phyloP scores from a whole-genome alignment of 768 basidiomycete species.

The Chiua virens region DNA sequence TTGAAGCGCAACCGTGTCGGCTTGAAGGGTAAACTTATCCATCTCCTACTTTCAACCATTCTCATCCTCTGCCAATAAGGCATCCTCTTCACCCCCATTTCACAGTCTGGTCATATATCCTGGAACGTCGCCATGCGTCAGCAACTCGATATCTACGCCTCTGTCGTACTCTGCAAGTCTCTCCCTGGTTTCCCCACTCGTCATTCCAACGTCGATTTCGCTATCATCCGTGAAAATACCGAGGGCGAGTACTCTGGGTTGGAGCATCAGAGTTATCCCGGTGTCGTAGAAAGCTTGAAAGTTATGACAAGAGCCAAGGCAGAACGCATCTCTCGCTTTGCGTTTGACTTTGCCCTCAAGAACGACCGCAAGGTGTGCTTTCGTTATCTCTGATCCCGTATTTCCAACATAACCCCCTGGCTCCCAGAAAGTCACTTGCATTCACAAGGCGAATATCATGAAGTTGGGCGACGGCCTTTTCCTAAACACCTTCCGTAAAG shows the following conservation, averaged over 20 bases:
- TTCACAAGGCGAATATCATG: constrained; percentile 99
- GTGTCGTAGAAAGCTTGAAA: constrained; percentile 97
- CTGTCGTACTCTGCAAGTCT: constrained; percentile 97
- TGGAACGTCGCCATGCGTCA: constrained; percentile 99
- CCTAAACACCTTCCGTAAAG: constrained; percentile 94
- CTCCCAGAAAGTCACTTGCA: constrained; percentile 93
- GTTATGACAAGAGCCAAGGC: constrained; percentile 94
- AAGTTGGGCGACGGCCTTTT: constrained; percentile 99
- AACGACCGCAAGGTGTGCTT: constrained; percentile 88
- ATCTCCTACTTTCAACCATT: neutral
- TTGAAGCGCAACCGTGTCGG: constrained; percentile 97
- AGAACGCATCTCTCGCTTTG: constrained; percentile 95
- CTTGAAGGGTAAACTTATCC: constrained; percentile 74
- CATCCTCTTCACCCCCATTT: constrained; percentile 98
- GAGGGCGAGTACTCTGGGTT: constrained; percentile 99
- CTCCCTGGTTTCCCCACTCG: constrained; percentile 95
- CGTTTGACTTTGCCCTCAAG: constrained; percentile 98
- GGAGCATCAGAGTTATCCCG: constrained; percentile 97
- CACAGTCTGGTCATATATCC: constrained; percentile 93
- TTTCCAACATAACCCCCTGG: neutral
- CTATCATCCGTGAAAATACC: constrained; percentile 99
- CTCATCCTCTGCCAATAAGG: constrained; percentile 47
- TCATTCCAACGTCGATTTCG: constrained; percentile 96
- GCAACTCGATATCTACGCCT: constrained; percentile 98
- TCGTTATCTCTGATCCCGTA: neutral